Conservation (phyloP, 208 protist species). For the Trypanosoma scelopori region DNA sequence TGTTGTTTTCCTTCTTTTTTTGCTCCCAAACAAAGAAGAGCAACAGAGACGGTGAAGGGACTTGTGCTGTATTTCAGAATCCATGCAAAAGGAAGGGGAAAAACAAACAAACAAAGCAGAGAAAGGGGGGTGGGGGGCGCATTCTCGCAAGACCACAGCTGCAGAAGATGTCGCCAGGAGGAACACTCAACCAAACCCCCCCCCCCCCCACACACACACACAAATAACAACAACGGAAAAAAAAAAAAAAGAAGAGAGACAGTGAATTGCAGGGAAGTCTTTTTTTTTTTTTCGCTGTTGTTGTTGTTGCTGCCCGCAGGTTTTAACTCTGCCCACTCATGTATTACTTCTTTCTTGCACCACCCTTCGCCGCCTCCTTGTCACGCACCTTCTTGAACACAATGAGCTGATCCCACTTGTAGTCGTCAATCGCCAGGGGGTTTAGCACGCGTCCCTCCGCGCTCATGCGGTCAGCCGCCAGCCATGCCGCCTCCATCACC, state of each 20-base stretch:
- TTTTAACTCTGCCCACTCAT: no score
- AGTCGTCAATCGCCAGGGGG: constrained; percentile 88
- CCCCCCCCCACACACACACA: no score
- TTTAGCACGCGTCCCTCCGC: constrained; percentile 77
- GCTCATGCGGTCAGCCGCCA: constrained; percentile 85
- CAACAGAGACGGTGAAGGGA: neutral
- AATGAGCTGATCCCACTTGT: constrained; percentile 90
- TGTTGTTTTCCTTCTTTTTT: constrained; percentile 2
- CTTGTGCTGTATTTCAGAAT: no score
- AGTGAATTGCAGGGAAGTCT: no score
- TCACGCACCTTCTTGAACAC: constrained; percentile 87
- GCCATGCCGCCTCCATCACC: constrained; percentile 91
- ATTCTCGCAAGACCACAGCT: no score
- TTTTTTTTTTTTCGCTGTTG: no score
- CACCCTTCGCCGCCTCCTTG: constrained; percentile 51
- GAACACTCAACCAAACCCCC: no score
- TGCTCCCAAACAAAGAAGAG: constrained; percentile 1
- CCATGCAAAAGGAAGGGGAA: constrained; percentile 4
- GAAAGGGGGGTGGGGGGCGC: no score
- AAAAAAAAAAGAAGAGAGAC: no score
- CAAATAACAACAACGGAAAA: no score
- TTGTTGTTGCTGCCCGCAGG: no score
- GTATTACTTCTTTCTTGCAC: constrained; percentile 28
- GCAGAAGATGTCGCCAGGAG: no score
- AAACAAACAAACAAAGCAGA: constrained; percentile 21